Evolutionary conservation across 169 alveolate species (phyloP).

Genomic region (Plasmodium coatneyi): DNA sequence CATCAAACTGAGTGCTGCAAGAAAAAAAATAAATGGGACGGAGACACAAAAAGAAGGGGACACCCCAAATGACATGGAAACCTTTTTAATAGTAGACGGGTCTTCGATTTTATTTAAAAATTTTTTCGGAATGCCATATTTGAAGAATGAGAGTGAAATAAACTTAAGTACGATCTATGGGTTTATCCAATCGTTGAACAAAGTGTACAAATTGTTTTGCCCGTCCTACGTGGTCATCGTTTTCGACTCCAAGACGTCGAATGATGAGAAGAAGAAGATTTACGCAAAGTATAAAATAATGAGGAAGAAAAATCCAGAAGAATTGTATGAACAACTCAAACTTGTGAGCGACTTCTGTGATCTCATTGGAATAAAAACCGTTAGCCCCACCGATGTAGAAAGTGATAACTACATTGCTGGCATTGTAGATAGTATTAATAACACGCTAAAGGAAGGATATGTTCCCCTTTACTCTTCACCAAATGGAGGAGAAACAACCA

Average conservation of each 20-base stretch:
- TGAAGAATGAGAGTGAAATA: conserved; percentile 80
- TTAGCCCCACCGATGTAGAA: conserved; percentile 78
- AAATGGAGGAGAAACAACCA: conserved; percentile 3
- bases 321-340: conserved; percentile 80
- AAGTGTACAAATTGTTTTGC: conserved; percentile 76
- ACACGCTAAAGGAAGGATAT: conserved; percentile 8
- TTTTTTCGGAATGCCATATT: conserved; percentile 84
- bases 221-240: conserved; percentile 82
- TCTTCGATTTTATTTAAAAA: conserved; percentile 84
- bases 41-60: neutral
- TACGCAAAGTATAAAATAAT: conserved; percentile 84
- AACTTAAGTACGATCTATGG: conserved; percentile 84
- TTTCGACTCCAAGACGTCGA: conserved; percentile 85
- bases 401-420: conserved; percentile 84
- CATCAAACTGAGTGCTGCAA: neutral
- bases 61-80: conserved; percentile 8
- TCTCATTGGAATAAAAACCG: conserved; percentile 80
- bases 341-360: conserved; percentile 83
- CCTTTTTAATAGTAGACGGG: conserved; percentile 82
- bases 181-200: conserved; percentile 82
- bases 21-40: neutral
- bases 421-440: conserved; percentile 75
- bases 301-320: conserved; percentile 79
- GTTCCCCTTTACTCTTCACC: neutral
- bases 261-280: conserved; percentile 79